Evolutionary conservation across 2,329 filamentous ascomycete genomes (phyloP).

Genomic region (Cladosporium phlei): DNA sequence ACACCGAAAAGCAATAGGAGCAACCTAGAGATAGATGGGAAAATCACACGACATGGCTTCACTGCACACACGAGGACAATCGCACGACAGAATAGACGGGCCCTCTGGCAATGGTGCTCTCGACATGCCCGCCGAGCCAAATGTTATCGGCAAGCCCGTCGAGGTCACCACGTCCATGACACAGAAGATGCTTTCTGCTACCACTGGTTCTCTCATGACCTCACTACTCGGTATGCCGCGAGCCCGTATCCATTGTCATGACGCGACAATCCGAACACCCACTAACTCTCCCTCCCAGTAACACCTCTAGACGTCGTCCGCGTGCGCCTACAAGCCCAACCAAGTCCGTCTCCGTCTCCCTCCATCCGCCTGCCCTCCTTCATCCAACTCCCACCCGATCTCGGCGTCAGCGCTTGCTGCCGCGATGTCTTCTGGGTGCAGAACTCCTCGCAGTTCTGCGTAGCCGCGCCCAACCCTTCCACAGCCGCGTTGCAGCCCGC

Average conservation of each 20-base stretch:
- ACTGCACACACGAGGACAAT: slow-evolving; percentile 32
- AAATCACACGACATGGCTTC: slow-evolving; percentile 19
- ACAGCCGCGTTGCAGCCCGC: slow-evolving; percentile 23
- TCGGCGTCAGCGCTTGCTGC: slow-evolving; percentile 92
- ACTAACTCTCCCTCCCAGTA: slow-evolving; percentile 49
- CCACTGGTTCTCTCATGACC: slow-evolving; percentile 83
- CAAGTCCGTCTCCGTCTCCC: slow-evolving; percentile 60
- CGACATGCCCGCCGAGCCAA: slow-evolving; percentile 17
- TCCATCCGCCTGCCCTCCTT: slow-evolving; percentile 50
- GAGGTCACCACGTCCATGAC: slow-evolving; percentile 67
- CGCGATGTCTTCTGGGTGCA: slow-evolving; percentile 96
- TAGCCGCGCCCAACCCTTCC: slow-evolving; percentile 51
- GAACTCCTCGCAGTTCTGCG: slow-evolving; percentile 74
- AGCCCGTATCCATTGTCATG: background rate
- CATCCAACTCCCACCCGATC: slow-evolving; percentile 70
- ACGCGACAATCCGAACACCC: background rate
- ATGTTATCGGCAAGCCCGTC: slow-evolving; percentile 28
- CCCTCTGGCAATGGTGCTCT: slow-evolving; percentile 15
- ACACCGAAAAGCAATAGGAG: slow-evolving; percentile 13
- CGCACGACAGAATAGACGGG: slow-evolving; percentile 35
- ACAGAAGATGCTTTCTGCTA: slow-evolving; percentile 94
- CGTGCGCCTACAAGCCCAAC: slow-evolving; percentile 88
- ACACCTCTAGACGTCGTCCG: slow-evolving; percentile 96
- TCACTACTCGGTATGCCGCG: slow-evolving; percentile 69
- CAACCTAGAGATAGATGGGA: slow-evolving; percentile 9